Evolutionary conservation across 2,329 filamentous ascomycete genomes (phyloP).

Genomic region (Ophiosphaerella herpotricha): DNA sequence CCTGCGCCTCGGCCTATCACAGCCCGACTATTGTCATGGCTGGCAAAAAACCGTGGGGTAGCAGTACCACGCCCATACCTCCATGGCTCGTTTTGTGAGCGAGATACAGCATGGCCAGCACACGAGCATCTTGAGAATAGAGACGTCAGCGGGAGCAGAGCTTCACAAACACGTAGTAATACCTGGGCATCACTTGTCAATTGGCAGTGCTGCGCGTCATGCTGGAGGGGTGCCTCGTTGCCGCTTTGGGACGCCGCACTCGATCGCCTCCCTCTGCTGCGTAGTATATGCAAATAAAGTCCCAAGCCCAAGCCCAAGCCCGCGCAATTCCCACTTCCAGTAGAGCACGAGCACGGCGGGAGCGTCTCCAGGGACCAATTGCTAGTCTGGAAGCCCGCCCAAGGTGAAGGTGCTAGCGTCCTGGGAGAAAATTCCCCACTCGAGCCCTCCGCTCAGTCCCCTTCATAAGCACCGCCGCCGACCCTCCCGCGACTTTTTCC

Average conservation of each 20-base stretch:
- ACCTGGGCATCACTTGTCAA: background rate
- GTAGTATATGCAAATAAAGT: constrained; percentile 17
- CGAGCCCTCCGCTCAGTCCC: constrained; percentile 26
- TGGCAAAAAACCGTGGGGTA: constrained; percentile 47
- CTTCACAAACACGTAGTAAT: no score
- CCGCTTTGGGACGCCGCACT: constrained; percentile 13
- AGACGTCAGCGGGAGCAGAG: no score
- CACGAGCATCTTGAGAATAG: constrained; percentile 10
- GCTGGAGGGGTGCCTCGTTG: constrained; percentile 1
- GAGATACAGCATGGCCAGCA: constrained; percentile 11
- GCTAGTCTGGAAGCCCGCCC: constrained; percentile 22
- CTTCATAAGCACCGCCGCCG: constrained; percentile 43
- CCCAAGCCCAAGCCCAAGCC: constrained; percentile 23
- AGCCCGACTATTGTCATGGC: constrained; percentile 29
- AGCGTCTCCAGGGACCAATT: constrained; percentile 29
- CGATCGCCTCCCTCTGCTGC: background rate
- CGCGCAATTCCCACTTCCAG: constrained; percentile 19
- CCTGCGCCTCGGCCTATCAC: constrained; percentile 22
- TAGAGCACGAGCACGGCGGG: constrained; percentile 21
- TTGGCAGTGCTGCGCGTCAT: constrained; percentile 3
- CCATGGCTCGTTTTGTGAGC: constrained; percentile 29
- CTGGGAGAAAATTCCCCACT: constrained; percentile 44
- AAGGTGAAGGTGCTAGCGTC: constrained; percentile 42
- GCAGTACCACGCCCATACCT: constrained; percentile 4
- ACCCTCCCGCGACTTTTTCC: constrained; percentile 22